Base-by-base conservation (phyloP, 345 rosid genomes). In the Nephelium lappaceum region DNA sequence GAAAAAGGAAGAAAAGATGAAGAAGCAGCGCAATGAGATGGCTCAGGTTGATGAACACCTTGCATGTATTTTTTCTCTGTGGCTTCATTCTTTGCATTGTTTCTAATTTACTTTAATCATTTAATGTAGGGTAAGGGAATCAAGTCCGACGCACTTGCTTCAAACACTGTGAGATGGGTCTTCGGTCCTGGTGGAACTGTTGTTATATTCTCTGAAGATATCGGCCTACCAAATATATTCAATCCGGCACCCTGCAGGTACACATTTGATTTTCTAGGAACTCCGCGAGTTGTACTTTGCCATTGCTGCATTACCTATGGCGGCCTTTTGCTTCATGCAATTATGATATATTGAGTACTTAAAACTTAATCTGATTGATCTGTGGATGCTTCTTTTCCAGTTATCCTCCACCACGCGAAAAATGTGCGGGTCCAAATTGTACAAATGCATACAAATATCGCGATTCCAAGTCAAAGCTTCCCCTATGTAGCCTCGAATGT, bases 401-500 rank as follows among this genome's bases (percentile, higher is more conserved):
- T 75, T 93, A 91, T 82, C 98, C 98, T 45, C 93, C 93, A 24
- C 89, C 88, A 0, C 88, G 94, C 0, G 98, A 93, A 76, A 90
- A 87, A 68, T 93, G 98, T 47, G 96, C 90, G 0, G 96, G 89
- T 53, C 94, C 96, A 38, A 87, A 88, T 15, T 93, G 98, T 80
- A 80, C 88, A 51, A 91, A 89, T 71, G 81, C 88, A 5, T 91
- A 88, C 86, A 93, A 83, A 81, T 93, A 93, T 43, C 83, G 96
- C 11, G 96, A 93, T 74, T 89, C 96, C 45, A 89, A 90, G 80
- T 88, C 96, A 12, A 90, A 87, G 85, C 94, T 90, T 76, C 98
- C 96, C 27, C 77, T 93, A 2, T 93, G 98, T 82, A 93, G 98
- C 80, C 89, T 93, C 31, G 66, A 77, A 60, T 93, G 98, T 83